These are phyloP conservation scores for Endocalyx cinctus DNA, from an alignment of 2,329 filamentous ascomycete species.

Conservation along the genomic window DNA sequence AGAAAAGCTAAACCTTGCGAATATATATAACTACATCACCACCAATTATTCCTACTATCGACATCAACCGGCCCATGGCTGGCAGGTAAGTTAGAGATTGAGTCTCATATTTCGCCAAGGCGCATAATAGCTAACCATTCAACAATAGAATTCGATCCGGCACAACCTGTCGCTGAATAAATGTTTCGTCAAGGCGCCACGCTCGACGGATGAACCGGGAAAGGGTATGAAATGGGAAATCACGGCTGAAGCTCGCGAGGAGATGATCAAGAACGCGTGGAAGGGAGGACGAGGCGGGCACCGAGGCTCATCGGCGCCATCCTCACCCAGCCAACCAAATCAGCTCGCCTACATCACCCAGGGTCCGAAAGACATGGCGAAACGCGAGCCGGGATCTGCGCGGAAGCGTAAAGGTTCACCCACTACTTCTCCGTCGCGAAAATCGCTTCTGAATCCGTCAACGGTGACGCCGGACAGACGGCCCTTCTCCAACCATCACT, in stretches of 20 bases:
- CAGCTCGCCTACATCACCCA: conserved; percentile 58
- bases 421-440: conserved; percentile 50
- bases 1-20: conserved; percentile 83
- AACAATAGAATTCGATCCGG: conserved; percentile 78
- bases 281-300: conserved; percentile 59
- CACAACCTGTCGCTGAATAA: conserved; percentile 96
- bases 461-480: conserved; percentile 60
- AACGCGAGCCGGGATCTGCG: conserved; percentile 44
- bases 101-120: background rate
- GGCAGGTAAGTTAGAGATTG: conserved; percentile 64
- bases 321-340: conserved; percentile 54
- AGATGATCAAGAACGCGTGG: conserved; percentile 73
- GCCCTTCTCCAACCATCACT: conserved; percentile 33
- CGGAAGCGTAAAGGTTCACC: conserved; percentile 53
- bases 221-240: conserved; percentile 99
- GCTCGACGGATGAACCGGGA: conserved; percentile 89
- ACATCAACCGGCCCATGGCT: conserved; percentile 69
- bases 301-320: conserved; percentile 64
- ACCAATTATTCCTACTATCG: conserved; percentile 91
- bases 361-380: conserved; percentile 51
- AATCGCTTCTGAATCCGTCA: conserved; percentile 42
- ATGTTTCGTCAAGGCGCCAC: conserved; percentile 86
- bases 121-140: background rate
- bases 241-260: conserved; percentile 74
- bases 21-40: conserved; percentile 92